Base-by-base conservation (phyloP, 345 rosid species). In the Punica granatum region DNA sequence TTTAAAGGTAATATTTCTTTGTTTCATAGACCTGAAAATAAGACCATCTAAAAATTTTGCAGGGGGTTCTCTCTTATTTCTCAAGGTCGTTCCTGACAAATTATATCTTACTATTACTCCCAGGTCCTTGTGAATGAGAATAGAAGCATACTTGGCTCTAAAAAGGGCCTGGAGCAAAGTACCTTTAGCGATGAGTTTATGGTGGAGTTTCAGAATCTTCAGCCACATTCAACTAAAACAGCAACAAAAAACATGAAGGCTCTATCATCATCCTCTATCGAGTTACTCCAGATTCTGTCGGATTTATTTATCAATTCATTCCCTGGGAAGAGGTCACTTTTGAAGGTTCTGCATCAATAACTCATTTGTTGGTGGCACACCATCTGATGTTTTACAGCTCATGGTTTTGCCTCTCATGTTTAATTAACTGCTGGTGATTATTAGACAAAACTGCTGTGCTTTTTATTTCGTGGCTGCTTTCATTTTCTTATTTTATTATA, bases 111-210 rank as follows among this genome's bases (percentile, higher is more conserved):
- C 60, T 60, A 46, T 8, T 63, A 26, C 68, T 36, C 56, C 33
- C 46, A 68, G 76, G 42, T 83, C 78, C 88, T 94, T 78, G 96
- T 94, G 69, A 85, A 82, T 79, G 90, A 94, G 78, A 94, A 88
- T 73, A 88, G 69, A 74, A 71, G 72, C 67, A 70, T 60, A 48
- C 82, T 80, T 36, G 42, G 73, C 74, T 69, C 80, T 69, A 70
- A 70, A 54, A 67, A 69, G 18, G 75, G 60, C 56, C 70, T 36
- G 30, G 82, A 78, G 42, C 74, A 70, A 60, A 75, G 67, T 68
- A 37, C 65, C 69, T 43, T 49, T 51, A 69, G 46, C 60, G 76
- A 76, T 69, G 84, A 74, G 74, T 74, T 78, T 13, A 59, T 65
- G 63, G 42, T 70, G 53, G 84, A 81, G 71, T 69, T 72, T 65